Conservation (phyloP, 805 yeast genomes). For the Candida incommunis region DNA sequence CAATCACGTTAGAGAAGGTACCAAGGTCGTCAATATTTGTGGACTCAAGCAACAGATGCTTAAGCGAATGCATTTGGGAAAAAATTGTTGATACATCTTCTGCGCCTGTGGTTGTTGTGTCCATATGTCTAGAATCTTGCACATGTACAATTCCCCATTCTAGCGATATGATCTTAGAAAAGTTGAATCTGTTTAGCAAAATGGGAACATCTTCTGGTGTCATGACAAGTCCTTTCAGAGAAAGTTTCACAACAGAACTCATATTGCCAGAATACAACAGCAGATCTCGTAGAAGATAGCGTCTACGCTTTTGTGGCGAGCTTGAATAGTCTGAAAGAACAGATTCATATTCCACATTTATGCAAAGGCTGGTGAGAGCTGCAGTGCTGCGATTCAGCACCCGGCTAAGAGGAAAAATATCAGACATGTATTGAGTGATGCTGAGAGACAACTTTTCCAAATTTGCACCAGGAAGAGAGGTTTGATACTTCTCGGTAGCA, state of each 20-base stretch:
- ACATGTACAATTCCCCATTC: conserved; percentile 1
- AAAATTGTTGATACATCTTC: background rate
- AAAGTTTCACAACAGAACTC: background rate
- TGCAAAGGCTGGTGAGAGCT: background rate
- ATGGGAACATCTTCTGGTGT: background rate
- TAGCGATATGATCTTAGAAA: background rate
- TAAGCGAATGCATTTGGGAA: background rate
- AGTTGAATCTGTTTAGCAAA: background rate
- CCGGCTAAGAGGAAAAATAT: background rate
- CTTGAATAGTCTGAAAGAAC: background rate
- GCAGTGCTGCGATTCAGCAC: background rate
- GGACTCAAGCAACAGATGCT: background rate
- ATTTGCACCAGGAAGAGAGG: background rate
- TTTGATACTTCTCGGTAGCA: too few relatives aligned
- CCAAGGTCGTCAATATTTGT: background rate
- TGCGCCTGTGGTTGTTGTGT: background rate
- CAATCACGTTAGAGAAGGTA: background rate
- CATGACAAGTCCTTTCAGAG: conserved; percentile 1
- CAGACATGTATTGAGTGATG: background rate
- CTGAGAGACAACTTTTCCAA: background rate
- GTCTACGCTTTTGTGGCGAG: background rate
- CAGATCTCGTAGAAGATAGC: background rate
- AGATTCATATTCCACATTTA: background rate
- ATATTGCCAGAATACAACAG: background rate
- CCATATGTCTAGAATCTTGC: background rate